These are phyloP conservation scores for Lasiodiplodia sp. DNA, from an alignment of 2,329 filamentous ascomycete species.

Conservation along the genomic window DNA sequence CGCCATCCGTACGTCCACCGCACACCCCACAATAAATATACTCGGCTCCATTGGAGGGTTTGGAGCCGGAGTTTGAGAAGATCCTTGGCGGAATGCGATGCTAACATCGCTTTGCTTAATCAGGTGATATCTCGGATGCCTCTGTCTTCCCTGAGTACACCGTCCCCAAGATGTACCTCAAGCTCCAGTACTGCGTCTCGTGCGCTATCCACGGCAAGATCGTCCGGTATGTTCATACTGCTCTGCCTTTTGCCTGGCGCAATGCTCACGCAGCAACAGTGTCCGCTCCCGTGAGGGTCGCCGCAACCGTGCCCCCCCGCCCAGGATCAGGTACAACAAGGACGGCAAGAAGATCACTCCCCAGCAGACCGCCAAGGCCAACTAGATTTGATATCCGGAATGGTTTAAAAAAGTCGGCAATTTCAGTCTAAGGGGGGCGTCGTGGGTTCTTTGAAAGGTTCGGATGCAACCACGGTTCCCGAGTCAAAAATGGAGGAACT, in stretches of 20 bases:
- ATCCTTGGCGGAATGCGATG: conserved; percentile 34
- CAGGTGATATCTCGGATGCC: conserved; percentile 99
- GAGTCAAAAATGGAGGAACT: conserved; percentile 28
- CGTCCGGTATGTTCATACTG: conserved; percentile 83
- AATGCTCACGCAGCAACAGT: conserved; percentile 59
- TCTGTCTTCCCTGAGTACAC: conserved; percentile 99
- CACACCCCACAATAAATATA: conserved; percentile 17
- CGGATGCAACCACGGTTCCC: conserved; percentile 14
- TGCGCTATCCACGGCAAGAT: conserved; percentile 99
- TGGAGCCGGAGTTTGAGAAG: conserved; percentile 30
- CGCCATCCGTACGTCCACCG: conserved; percentile 86
- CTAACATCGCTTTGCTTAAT: conserved; percentile 33
- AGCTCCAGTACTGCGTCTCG: conserved; percentile 99
- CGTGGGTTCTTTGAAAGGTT: conserved; percentile 25
- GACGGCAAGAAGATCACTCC: conserved; percentile 99
- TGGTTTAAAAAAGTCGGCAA: conserved; percentile 8
- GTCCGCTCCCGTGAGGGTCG: conserved; percentile 96
- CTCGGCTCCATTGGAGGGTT: conserved; percentile 15
- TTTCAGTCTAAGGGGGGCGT: conserved; percentile 14
- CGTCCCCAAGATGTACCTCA: conserved; percentile 99
- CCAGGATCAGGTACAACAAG: conserved; percentile 99
- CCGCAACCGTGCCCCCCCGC: conserved; percentile 98
- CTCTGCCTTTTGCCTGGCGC: not conserved
- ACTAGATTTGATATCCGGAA: conserved; percentile 18
- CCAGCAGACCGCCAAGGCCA: conserved; percentile 74